Evolutionary conservation across 164 flowering plant species (phyloP), one percentile per base, ranked within the genome.

Genomic region (Berberis vulgaris): DNA sequence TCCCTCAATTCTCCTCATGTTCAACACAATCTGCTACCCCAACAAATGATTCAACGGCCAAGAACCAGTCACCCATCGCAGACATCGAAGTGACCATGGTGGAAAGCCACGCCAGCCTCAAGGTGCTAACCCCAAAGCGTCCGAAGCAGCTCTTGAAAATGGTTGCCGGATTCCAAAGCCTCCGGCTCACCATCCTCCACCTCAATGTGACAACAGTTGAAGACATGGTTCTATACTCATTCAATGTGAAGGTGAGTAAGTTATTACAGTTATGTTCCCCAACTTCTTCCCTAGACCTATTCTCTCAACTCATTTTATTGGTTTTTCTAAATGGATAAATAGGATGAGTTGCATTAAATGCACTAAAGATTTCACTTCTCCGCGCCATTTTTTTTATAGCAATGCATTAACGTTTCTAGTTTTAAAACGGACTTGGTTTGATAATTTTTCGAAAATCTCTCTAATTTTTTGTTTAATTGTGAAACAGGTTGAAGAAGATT

Each of bases 81-180:
- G 92, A 90, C 69, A 85, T 90, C 41, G 92, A 90, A 72, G 97
- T 90, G 65, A 84, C 80, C 10, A 73, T 86, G 87, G 87, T 80
- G 59, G 95, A 90, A 66, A 83, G 79, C 77, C 95, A 90, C 64
- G 95, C 92, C 50, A 86, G 80, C 66, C 67, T 88, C 49, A 88
- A 88, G 72, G 78, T 90, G 49, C 77, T 81, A 0, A 66, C 95
- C 0, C 73, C 64, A 72, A 80, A 74, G 66, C 72, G 75, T 26
- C 84, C 89, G 0, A 74, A 74, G 49, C 95, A 83, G 80, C 91
- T 90, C 8, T 13, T 86, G 67, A 84, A 79, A 49, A 68, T 86
- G 68, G 86, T 85, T 43, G 72, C 77, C 2, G 86, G 78, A 1
- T 71, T 90, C 26, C 89, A 86, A 53, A 61, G 60, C 50, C 74